Evolutionary conservation across 2,329 filamentous ascomycete genomes (phyloP), one percentile per base, ranked within the genome.

Genomic region (Pyrenochaeta sp.): DNA sequence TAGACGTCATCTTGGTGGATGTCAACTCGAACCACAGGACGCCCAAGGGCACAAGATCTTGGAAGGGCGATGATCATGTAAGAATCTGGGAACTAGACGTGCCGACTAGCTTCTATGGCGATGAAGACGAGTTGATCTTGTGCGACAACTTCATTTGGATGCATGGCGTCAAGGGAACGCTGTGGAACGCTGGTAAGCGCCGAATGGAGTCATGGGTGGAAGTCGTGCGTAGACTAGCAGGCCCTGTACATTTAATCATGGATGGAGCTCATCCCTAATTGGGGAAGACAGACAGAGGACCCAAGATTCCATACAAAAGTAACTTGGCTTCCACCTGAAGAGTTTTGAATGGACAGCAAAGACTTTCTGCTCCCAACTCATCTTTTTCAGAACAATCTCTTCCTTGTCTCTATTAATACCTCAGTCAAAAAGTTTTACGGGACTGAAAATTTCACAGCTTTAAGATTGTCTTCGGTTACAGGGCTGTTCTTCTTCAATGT

Each of bases 11-110:
- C n/a, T 28, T 68, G 1, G 58, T 65, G 1, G 61, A 63, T 24
- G 51, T 65, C 6, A 59, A 60, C 11, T 51, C 51, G 0, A 57
- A 61, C 35, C 62, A 68, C 24, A 26, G 46, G 2, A 61, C 60
- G 6, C 63, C 63, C 3, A 14, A 32, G 14, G 28, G 35, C 3
- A 60, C 54, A 0, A 35, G 61, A 27, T 43, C 52, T 6, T 67
- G 62, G 62, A 46, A 40, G 1, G 42, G 47, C 1, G 42, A 51
- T 6, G 63, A 67, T 22, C 31, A 9, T 6, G 60, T 66, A 2
- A 55, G 24, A 3, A 44, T 66, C 4, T 66, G 58, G 59, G 63
- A 67, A 35, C 44, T 49, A 5, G 61, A 67, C 38, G 60, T 67
- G 3, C 59, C 64, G 6, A 60, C 41, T 7, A 58, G 53, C 27